phyloP scores from a whole-genome alignment of 2,329 filamentous ascomycete species.

The Dactylellina leptospora region DNA sequence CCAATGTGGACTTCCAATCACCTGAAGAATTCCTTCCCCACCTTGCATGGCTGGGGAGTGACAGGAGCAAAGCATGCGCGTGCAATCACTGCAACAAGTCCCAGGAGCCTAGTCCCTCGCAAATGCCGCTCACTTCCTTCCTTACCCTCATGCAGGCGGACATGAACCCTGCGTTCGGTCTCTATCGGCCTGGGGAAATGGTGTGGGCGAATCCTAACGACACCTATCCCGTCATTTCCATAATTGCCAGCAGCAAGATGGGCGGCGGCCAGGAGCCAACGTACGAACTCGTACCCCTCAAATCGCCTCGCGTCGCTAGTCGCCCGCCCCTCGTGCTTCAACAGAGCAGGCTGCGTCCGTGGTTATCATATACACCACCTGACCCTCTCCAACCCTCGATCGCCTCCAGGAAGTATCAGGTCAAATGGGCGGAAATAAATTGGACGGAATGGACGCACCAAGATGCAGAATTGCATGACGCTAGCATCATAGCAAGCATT shows the following conservation, averaged over 20 bases:
- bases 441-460: slow-evolving; percentile 48
- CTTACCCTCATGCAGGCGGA: slow-evolving; percentile 40
- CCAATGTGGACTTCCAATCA: slow-evolving; percentile 34
- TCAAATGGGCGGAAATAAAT: slow-evolving; percentile 50
- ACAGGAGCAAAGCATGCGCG: slow-evolving; percentile 35
- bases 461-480: slow-evolving; percentile 50
- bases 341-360: slow-evolving; percentile 43
- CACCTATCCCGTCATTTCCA: slow-evolving; percentile 48
- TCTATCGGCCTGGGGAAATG: slow-evolving; percentile 49
- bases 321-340: slow-evolving; percentile 28
- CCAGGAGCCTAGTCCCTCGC: slow-evolving; percentile 8
- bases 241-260: slow-evolving; percentile 36
- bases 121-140: slow-evolving; percentile 29
- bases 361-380: slow-evolving; percentile 52
- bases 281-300: slow-evolving; percentile 46
- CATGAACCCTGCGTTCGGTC: slow-evolving; percentile 30
- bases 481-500: slow-evolving; percentile 51
- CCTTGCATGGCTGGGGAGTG: slow-evolving; percentile 37
- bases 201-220: slow-evolving; percentile 51
- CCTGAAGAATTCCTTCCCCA: slow-evolving; percentile 47
- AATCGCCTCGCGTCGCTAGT: slow-evolving; percentile 43
- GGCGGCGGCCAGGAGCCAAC: slow-evolving; percentile 27
- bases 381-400: slow-evolving; percentile 50
- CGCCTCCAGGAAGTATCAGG: slow-evolving; percentile 44
- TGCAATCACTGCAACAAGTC: slow-evolving; percentile 36